phyloP scores from a whole-genome alignment of 257 asterid species.

The Petrea volubilis region DNA sequence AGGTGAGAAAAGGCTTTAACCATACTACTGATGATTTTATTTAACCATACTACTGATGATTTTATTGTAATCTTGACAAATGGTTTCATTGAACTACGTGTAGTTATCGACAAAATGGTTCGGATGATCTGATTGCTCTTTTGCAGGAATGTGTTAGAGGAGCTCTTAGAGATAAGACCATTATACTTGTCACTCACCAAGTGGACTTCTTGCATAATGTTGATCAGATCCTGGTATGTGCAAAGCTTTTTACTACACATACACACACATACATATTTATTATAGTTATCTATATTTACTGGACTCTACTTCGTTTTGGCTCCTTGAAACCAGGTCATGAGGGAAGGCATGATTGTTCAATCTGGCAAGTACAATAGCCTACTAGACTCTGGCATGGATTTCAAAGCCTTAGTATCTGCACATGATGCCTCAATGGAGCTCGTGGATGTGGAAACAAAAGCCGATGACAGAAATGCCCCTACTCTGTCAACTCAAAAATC shows the following conservation, averaged over 20 bases:
- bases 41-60: too few species aligned
- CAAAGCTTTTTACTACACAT: neutral
- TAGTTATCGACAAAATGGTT: neutral
- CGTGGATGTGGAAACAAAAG: slow-evolving; percentile 72
- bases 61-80: too few species aligned
- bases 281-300: too few species aligned
- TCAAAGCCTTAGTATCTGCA: slow-evolving; percentile 77
- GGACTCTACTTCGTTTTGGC: neutral
- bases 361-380: slow-evolving; percentile 77
- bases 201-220: slow-evolving; percentile 96
- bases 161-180: slow-evolving; percentile 73
- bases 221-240: slow-evolving; percentile 79
- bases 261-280: too few species aligned
- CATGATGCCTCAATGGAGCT: slow-evolving; percentile 94
- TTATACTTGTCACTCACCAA: slow-evolving; percentile 93
- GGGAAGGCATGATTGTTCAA: slow-evolving; percentile 82
- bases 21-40: neutral
- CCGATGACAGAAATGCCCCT: slow-evolving; percentile 32
- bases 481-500: slow-evolving; percentile 41
- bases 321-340: slow-evolving; percentile 71
- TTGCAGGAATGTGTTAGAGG: slow-evolving; percentile 92
- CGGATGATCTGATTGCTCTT: neutral
- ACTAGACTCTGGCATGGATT: slow-evolving; percentile 64
- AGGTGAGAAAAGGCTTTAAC: slow-evolving; percentile 44
- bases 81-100: too few species aligned